phyloP scores from a whole-genome alignment of 2,329 filamentous ascomycete genomes.

The Trichophaea hybrida region DNA sequence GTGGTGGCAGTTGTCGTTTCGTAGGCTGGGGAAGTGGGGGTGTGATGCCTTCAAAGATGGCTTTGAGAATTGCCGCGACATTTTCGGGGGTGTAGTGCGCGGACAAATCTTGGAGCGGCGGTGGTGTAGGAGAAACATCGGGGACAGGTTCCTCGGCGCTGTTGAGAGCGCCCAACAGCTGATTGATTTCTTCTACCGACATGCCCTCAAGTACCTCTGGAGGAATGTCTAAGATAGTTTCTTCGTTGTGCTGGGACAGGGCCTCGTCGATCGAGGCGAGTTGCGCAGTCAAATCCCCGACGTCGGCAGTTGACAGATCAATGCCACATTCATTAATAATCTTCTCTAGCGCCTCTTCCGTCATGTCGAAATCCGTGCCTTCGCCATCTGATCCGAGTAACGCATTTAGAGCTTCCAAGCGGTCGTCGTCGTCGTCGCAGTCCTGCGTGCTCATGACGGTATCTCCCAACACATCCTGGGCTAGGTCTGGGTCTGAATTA shows the following conservation, averaged over 20 bases:
- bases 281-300: neutral
- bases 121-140: neutral
- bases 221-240: neutral
- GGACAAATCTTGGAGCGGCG: neutral
- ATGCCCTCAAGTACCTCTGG: neutral
- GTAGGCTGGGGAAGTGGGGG: neutral
- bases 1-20: constrained; percentile 5
- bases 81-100: neutral
- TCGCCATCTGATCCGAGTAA: neutral
- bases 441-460: no score
- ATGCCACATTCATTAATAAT: neutral
- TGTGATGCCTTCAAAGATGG: constrained; percentile 8
- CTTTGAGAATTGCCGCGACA: constrained; percentile 7
- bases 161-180: neutral
- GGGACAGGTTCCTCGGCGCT: no score
- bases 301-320: neutral
- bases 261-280: neutral
- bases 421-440: neutral
- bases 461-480: no score
- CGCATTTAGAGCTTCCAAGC: neutral
- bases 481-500: neutral
- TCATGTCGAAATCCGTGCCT: neutral
- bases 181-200: neutral
- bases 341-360: neutral
- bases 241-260: neutral